Evolutionary conservation across 768 basidiomycete genomes (phyloP).

Genomic region (Cystoderma amianthinum): DNA sequence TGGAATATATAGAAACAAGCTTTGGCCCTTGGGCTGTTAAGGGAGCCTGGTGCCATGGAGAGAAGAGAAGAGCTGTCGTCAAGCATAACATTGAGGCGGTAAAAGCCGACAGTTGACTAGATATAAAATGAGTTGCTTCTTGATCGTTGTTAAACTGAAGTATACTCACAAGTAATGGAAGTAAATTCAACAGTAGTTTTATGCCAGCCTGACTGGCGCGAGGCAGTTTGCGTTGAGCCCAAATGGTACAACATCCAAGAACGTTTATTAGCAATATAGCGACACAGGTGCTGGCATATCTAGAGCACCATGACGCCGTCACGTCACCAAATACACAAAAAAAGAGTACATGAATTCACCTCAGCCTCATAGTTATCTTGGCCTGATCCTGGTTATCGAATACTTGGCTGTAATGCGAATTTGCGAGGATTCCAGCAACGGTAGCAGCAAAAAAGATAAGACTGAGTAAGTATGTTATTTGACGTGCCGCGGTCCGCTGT

Average conservation of each 20-base stretch:
- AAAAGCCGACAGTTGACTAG: slow-evolving; percentile 25
- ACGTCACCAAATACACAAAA: background rate
- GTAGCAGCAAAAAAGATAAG: slow-evolving; percentile 22
- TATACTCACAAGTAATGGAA: slow-evolving; percentile 22
- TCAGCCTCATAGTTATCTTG: slow-evolving; percentile 11
- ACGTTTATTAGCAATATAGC: slow-evolving; percentile 11
- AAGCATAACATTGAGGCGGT: slow-evolving; percentile 33
- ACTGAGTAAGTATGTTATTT: slow-evolving; percentile 14
- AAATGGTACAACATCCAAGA: slow-evolving; percentile 10
- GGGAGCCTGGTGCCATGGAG: slow-evolving; percentile 19
- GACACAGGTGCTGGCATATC: slow-evolving; percentile 16
- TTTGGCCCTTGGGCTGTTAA: slow-evolving; percentile 28
- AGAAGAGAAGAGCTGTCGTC: slow-evolving; percentile 23
- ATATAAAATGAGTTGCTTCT: background rate
- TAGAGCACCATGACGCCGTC: slow-evolving; percentile 2
- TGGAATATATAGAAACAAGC: slow-evolving; percentile 37
- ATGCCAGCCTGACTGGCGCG: slow-evolving; percentile 17
- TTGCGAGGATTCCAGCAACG: slow-evolving; percentile 22
- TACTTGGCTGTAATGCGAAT: slow-evolving; percentile 11
- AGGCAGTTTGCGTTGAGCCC: slow-evolving; percentile 16
- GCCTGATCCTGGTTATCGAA: slow-evolving; percentile 11
- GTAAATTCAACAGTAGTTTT: slow-evolving; percentile 12
- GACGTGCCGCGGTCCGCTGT: slow-evolving; percentile 19
- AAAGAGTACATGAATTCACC: slow-evolving; percentile 8
- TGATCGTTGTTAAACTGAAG: background rate